Evolutionary conservation across 768 basidiomycete genomes (phyloP).

Genomic region (Lactarius indigo): DNA sequence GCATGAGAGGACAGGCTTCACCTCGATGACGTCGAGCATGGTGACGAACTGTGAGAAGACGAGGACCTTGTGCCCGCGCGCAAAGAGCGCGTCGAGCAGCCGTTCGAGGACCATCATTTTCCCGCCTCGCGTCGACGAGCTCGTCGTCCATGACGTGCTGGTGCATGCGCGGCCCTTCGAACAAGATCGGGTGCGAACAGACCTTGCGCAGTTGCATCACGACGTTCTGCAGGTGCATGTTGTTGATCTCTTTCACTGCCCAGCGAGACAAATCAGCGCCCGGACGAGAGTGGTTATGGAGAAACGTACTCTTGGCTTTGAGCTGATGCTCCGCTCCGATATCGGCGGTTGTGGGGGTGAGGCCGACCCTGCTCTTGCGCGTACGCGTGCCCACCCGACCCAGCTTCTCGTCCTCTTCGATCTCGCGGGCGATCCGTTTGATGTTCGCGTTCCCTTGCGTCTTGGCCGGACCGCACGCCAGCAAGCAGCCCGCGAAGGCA

Average conservation of each 20-base stretch:
- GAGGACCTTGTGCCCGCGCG: constrained; percentile 77
- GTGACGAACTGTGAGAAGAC: constrained; percentile 92
- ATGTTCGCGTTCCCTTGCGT: constrained; percentile 34
- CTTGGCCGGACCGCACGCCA: constrained; percentile 23
- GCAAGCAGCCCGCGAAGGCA: constrained; percentile 58
- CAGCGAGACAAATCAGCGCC: background rate
- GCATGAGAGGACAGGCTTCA: too few species aligned
- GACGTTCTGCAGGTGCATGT: constrained; percentile 85
- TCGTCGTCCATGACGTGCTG: constrained; percentile 69
- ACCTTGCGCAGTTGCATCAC: constrained; percentile 98
- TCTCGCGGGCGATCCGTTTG: constrained; percentile 36
- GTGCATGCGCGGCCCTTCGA: constrained; percentile 73
- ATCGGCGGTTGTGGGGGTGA: constrained; percentile 35
- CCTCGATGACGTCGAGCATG: constrained; percentile 95
- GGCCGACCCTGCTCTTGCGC: constrained; percentile 3
- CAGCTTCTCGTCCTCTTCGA: constrained; percentile 50
- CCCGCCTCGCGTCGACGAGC: constrained; percentile 81
- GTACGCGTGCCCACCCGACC: constrained; percentile 30
- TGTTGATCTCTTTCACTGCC: constrained; percentile 82
- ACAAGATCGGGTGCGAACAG: constrained; percentile 89
- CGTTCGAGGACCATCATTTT: constrained; percentile 98
- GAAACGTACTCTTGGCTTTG: constrained; percentile 35
- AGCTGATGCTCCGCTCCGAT: constrained; percentile 55
- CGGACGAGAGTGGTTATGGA: background rate
- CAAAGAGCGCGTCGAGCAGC: constrained; percentile 78